Base-by-base conservation (phyloP, 352 stramenopile species). In the Elongisporangium prolatum region DNA sequence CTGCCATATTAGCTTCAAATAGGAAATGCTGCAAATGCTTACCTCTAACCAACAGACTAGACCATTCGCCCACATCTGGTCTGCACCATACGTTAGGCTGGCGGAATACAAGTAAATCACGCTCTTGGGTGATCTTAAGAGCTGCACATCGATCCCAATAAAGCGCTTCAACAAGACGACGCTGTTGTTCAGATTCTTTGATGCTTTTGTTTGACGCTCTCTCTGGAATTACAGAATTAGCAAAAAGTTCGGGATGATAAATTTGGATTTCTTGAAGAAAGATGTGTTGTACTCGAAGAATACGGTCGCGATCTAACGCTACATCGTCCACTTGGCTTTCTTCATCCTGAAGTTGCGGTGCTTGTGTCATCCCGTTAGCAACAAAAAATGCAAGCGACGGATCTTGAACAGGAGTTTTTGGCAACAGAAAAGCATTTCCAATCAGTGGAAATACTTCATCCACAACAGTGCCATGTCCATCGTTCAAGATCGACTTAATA, bases 111-210 rank as follows among this genome's bases (percentile, higher is more conserved):
- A 88, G 52, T 2, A 64, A 60, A 17, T 58, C 47, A 21, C 84
- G 69, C 14, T 74, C 56, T 56, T 93, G 84, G 34, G 66, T 25
- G 44, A 91, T 89, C 14, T 73, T 71, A 0, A 93, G 49, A 1
- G 84, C 84, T 6, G 81, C 80, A 56, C 84, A 93, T 21, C 82
- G 80, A 56, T 93, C 84, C 84, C 84, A 93, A 52, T 93, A 93
- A n/a, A 93, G 56, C 7, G 84, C 74, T 56, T 89, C 67, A 3
- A 93, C 71, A 0, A 85, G 24, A 10, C 81, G 70, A 54, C 65
- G 74, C 40, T 66, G 37, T 4, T 40, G 28, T 40, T 40, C 28
- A 14, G 28, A 40, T 40, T 2, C 14, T 24, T 56, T 17, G 20
- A 5, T 59, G 21, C 6, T 48, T 52, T 11, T 2, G 34, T 37